phyloP scores from a whole-genome alignment of 2,329 filamentous ascomycete genomes.

The Hymenoscyphus infarciens region DNA sequence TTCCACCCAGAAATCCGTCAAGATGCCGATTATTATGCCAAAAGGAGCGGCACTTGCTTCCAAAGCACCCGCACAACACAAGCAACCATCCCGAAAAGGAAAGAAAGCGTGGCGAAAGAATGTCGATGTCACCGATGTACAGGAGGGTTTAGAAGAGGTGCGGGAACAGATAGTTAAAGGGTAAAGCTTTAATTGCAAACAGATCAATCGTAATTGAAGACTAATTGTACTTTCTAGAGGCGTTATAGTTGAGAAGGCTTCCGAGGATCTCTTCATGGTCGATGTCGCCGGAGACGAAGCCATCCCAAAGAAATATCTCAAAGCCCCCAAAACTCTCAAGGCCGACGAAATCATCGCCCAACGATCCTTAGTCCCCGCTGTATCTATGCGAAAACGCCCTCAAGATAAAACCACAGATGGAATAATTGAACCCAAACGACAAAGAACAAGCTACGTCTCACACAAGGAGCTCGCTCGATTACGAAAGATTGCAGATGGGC shows the following conservation, averaged over 20 bases:
- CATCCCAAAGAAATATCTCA: constrained; percentile 62
- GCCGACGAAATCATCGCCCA: constrained; percentile 87
- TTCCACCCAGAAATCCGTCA: constrained; percentile 9
- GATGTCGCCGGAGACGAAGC: constrained; percentile 69
- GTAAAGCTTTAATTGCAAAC: constrained; percentile 43
- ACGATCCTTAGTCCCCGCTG: constrained; percentile 76
- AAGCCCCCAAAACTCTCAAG: constrained; percentile 74
- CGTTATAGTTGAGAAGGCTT: constrained; percentile 76
- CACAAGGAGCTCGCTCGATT: constrained; percentile 79
- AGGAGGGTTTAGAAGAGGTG: constrained; percentile 75
- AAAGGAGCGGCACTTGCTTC: constrained; percentile 41
- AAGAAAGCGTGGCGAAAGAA: constrained; percentile 99
- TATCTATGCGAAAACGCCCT: constrained; percentile 74
- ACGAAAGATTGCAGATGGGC: constrained; percentile 73
- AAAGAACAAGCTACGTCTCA: constrained; percentile 74
- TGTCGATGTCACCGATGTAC: constrained; percentile 84
- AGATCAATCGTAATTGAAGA: constrained; percentile 5
- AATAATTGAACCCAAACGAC: constrained; percentile 67
- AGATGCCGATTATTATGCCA: constrained; percentile 32
- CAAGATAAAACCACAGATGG: constrained; percentile 69
- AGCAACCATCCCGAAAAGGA: constrained; percentile 89
- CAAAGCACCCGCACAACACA: constrained; percentile 72
- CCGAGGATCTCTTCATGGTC: constrained; percentile 79
- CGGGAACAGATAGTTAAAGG: constrained; percentile 90
- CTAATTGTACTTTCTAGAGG: constrained; percentile 53